Evolutionary conservation across 805 yeast species (phyloP).

Genomic region (Wickerhamomyces strasburgensis): DNA sequence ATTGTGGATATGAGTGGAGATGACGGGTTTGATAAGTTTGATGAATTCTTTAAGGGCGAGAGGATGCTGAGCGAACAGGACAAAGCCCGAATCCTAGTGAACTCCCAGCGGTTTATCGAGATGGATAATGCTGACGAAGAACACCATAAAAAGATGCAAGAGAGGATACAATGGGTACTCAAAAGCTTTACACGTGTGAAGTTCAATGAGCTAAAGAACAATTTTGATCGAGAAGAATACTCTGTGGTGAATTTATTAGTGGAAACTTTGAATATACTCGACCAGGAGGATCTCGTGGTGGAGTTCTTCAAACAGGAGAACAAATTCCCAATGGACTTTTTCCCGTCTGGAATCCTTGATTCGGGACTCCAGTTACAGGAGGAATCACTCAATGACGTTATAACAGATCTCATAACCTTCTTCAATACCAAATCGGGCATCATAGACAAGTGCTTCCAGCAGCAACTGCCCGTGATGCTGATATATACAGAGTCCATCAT

Average conservation of each 20-base stretch:
- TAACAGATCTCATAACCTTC: constrained; percentile 25
- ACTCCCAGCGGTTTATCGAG: constrained; percentile 12
- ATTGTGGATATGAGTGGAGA: constrained; percentile 2
- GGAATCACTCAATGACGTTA: constrained; percentile 21
- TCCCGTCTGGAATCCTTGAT: constrained; percentile 26
- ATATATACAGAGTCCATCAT: constrained; percentile 34
- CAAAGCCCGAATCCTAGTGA: constrained; percentile 19
- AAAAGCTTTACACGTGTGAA: constrained; percentile 13
- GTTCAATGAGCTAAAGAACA: constrained; percentile 19
- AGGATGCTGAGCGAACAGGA: constrained; percentile 20
- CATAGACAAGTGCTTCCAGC: constrained; percentile 35
- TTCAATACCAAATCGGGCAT: constrained; percentile 32
- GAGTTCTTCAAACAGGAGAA: constrained; percentile 37
- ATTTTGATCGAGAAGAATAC: constrained; percentile 18
- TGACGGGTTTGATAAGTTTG: constrained; percentile 16
- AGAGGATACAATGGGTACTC: constrained; percentile 12
- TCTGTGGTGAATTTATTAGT: constrained; percentile 20
- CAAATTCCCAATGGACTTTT: constrained; percentile 28
- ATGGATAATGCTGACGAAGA: constrained; percentile 22
- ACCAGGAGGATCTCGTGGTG: constrained; percentile 33
- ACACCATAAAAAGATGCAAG: constrained; percentile 2
- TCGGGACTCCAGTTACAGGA: constrained; percentile 18
- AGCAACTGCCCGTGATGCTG: constrained; percentile 35
- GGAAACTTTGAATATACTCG: constrained; percentile 24
- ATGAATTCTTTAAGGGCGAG: constrained; percentile 11